Evolutionary conservation across 352 stramenopile genomes (phyloP).

Genomic region (Pythium biforme): DNA sequence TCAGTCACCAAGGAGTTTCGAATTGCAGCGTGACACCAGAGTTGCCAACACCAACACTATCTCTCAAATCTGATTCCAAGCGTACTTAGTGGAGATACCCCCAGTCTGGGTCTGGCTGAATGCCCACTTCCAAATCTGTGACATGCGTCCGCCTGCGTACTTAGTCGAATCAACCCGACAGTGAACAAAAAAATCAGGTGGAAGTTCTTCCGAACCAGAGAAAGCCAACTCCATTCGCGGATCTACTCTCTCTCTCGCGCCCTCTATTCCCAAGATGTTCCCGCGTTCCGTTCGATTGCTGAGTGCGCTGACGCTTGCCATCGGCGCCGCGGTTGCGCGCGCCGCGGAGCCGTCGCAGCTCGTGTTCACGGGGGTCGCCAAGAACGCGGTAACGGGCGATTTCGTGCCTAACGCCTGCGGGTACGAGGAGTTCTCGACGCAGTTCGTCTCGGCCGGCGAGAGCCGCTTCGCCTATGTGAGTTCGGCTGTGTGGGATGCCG

Average conservation of each 20-base stretch:
- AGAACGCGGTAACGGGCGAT: conserved; percentile 21
- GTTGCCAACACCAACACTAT: too few relatives aligned
- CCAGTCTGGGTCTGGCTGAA: too few relatives aligned
- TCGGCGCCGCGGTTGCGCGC: not conserved
- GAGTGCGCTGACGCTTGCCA: not conserved
- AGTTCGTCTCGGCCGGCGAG: conserved; percentile 26
- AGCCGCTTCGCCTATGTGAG: conserved; percentile 32
- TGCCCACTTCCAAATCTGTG: not conserved
- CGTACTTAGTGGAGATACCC: too few relatives aligned
- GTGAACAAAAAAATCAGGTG: conserved; percentile 3
- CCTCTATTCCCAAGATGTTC: not conserved
- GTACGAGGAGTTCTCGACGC: conserved; percentile 27
- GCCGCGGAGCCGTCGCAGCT: conserved; percentile 5
- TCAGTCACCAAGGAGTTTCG: too few relatives aligned
- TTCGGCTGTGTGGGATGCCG: conserved; percentile 9
- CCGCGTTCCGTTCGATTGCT: not conserved
- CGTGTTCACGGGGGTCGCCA: conserved; percentile 21
- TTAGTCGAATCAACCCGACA: not conserved
- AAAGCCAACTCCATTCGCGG: not conserved
- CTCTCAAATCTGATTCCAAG: too few relatives aligned
- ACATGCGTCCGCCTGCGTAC: conserved; percentile 1
- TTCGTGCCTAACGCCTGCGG: conserved; percentile 26
- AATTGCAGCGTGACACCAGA: too few relatives aligned
- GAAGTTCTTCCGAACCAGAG: not conserved
- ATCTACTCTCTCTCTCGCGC: not conserved